Evolutionary conservation across 306 rosid genomes (phyloP), one percentile per base, ranked within the genome.

Genomic region (Purshia tridentata): DNA sequence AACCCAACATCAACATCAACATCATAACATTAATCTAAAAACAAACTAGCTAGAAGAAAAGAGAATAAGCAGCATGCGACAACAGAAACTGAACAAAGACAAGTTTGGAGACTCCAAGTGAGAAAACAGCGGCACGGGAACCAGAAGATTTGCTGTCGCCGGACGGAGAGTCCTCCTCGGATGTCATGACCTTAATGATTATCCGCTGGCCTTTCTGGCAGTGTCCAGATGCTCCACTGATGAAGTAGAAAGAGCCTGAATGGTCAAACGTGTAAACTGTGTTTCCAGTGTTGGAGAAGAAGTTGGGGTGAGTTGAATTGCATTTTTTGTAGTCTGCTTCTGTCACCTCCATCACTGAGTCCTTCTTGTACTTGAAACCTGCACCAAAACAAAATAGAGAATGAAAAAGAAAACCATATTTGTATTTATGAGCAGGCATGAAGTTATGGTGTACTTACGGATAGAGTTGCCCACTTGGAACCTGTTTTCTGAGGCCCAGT

Each of bases 401-500:
- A 45, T 2, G 65, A 10, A 46, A 4, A 49, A n/a, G 19, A 23
- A 39, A 5, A 11, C 3, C 9, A 5, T 35, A 8, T 0, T 35
- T 59, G 7, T 29, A 8, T 0, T 35, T 59, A 7, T 29, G 1
- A 29, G 35, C 2, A 29, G 35, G 35, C 35, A 29, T 29, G 35
- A 1, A 29, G 35, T 29, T 29, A 29, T 29, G 1, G 45, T 3
- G 48, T 53, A 75, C 96, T 56, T 84, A 94, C 97, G 76, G 35
- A 91, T 55, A 72, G 89, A 14, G 69, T 91, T 94, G 6, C 89
- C 90, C 16, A 81, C 80, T 23, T 37, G 88, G 85, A 94, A 94
- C 73, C 97, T 79, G 80, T 89, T 85, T 76, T 78, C 75, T 1
- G 97, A 88, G 77, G 98, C 97, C 98, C 98, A 94, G 8, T 76